Percentiles rank a stretch among this genome's conserved stretches.
These are phyloP conservation scores for Tephrocybe sp. DNA, from an alignment of 768 basidiomycete genomes.

Conservation along the genomic window DNA sequence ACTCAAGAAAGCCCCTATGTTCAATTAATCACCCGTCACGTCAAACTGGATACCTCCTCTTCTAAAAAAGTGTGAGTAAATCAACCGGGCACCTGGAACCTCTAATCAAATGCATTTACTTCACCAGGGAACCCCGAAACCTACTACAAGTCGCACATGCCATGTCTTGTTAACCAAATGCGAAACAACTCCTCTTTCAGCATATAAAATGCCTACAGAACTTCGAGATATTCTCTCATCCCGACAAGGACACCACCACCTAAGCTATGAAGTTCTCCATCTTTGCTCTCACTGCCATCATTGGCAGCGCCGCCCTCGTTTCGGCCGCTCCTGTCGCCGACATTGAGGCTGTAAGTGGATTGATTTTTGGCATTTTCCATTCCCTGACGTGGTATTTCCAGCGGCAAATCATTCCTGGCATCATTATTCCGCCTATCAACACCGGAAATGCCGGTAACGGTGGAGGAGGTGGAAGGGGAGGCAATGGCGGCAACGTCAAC, in stretches of 20 bases:
- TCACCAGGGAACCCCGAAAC: neutral
- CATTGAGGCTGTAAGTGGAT: conserved; percentile 9
- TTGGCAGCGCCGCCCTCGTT: conserved; percentile 7
- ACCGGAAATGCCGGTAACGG: neutral
- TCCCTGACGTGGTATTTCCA: neutral
- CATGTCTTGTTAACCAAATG: conserved; percentile 2
- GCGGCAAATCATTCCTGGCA: neutral
- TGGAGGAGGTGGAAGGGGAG: neutral
- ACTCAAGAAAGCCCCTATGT: too few relatives aligned
- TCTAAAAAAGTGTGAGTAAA: neutral
- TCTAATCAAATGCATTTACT: neutral
- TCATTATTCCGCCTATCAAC: neutral
- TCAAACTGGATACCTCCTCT: too few relatives aligned
- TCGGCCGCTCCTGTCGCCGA: conserved; percentile 1
- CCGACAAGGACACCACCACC: neutral
- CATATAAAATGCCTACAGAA: neutral
- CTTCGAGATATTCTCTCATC: too few relatives aligned
- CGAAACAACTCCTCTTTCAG: conserved; percentile 4
- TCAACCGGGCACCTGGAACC: neutral
- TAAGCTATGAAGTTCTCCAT: conserved; percentile 2
- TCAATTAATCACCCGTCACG: too few relatives aligned
- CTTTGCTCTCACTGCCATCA: conserved; percentile 1
- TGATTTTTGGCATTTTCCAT: too few relatives aligned
- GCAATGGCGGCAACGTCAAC: conserved; percentile 2
- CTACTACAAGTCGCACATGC: neutral